These are phyloP conservation scores for Discostella pseudostelligera DNA, from an alignment of 108 stramenopile species.

Conservation along the genomic window DNA sequence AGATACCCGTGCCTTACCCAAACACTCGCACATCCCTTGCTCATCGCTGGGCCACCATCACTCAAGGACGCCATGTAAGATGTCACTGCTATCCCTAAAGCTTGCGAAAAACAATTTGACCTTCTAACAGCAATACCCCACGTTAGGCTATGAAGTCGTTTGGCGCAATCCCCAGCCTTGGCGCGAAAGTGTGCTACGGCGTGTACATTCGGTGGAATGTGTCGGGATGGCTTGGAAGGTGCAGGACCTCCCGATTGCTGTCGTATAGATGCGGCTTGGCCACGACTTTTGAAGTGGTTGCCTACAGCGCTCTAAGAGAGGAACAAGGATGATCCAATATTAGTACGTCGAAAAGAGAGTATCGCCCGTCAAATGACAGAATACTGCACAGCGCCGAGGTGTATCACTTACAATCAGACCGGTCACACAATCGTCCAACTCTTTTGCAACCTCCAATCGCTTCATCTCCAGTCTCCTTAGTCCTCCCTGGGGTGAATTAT, in stretches of 20 bases:
- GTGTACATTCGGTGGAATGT: constrained; percentile 38
- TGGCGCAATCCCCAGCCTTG: constrained; percentile 60
- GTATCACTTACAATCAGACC: constrained; percentile 33
- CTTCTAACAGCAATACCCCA: constrained; percentile 80
- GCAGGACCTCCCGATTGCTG: constrained; percentile 34
- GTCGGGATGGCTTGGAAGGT: constrained; percentile 56
- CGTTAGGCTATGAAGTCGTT: constrained; percentile 70
- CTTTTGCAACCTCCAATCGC: constrained; percentile 51
- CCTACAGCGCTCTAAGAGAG: constrained; percentile 48
- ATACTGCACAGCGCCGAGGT: neutral
- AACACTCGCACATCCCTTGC: constrained; percentile 32
- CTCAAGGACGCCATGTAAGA: constrained; percentile 72
- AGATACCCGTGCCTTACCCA: constrained; percentile 85
- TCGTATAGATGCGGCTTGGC: constrained; percentile 35
- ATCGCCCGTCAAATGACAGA: neutral
- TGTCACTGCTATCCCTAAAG: constrained; percentile 72
- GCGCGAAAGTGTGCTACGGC: constrained; percentile 46
- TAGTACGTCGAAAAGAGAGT: neutral
- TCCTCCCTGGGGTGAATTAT: constrained; percentile 57
- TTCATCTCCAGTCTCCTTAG: constrained; percentile 72
- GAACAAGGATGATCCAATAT: constrained; percentile 10
- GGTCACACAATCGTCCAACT: constrained; percentile 49
- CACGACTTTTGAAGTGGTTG: constrained; percentile 48
- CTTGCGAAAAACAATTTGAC: constrained; percentile 84
- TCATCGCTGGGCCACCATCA: constrained; percentile 70